phyloP scores from a whole-genome alignment of 805 yeast genomes.

The Metschnikowia dekortorum region DNA sequence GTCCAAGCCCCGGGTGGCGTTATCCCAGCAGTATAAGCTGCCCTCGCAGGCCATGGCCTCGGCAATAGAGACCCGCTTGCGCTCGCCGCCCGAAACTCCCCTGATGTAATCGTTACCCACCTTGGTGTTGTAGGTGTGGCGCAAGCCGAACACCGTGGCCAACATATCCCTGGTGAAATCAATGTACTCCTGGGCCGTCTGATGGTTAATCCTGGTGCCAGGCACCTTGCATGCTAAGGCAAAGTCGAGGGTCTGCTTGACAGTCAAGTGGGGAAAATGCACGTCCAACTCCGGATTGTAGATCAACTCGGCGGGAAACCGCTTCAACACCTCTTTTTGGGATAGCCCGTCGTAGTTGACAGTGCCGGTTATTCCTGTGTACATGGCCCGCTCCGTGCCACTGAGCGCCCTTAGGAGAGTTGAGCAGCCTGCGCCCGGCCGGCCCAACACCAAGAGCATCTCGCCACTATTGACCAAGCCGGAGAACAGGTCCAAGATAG shows the following conservation, averaged over 20 bases:
- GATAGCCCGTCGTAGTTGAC: constrained; percentile 52
- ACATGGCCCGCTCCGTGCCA: constrained; percentile 49
- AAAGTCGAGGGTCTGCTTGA: constrained; percentile 57
- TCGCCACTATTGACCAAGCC: not conserved
- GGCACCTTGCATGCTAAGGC: constrained; percentile 60
- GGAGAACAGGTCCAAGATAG: not conserved
- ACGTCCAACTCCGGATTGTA: constrained; percentile 63
- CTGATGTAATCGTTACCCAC: constrained; percentile 62
- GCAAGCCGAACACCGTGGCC: constrained; percentile 47
- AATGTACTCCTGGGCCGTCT: constrained; percentile 49
- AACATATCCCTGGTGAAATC: constrained; percentile 36
- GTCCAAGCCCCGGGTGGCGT: constrained; percentile 66
- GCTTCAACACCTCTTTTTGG: constrained; percentile 44
- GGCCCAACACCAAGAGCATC: constrained; percentile 48
- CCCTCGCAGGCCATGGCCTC: constrained; percentile 53
- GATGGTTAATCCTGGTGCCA: constrained; percentile 49
- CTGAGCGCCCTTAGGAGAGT: constrained; percentile 61
- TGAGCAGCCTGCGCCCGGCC: constrained; percentile 78
- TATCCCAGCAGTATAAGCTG: constrained; percentile 54
- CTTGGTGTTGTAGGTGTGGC: constrained; percentile 51
- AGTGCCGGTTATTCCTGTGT: constrained; percentile 33
- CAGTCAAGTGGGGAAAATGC: constrained; percentile 66
- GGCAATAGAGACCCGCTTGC: constrained; percentile 66
- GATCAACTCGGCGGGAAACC: constrained; percentile 63
- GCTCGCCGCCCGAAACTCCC: constrained; percentile 70